Base-by-base conservation (phyloP, 495 filamentous ascomycete genomes). In the Podospora appendiculata region DNA sequence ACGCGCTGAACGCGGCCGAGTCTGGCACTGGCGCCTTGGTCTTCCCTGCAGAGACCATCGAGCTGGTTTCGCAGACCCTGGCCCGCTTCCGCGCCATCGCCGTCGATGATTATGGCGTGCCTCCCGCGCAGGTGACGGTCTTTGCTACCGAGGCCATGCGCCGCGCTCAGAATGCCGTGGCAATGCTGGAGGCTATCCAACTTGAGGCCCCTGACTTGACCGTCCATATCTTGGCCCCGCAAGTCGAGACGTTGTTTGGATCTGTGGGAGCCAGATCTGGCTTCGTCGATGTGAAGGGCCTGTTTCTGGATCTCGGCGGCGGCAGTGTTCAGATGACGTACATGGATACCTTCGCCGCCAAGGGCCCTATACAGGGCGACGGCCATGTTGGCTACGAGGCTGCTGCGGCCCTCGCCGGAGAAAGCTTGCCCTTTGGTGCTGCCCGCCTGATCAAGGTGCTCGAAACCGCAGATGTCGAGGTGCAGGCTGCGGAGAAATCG, bases 321-420 rank as follows among this genome's bases (percentile, higher is more conserved):
- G 91, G 91, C 1, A 94, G 89, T 58, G 88, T 89, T 48, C 91
- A 96, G 69, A 83, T 96, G 71, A 89, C 87, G 7, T 95, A 89
- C 78, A 76, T 95, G 62, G 72, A 83, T 45, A 81, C 84, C 0
- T 80, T 58, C 60, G 75, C 14, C 57, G 64, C 19, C 16, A 53
- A 51, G 19, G 17, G 40, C 19, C 8, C 73, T 70, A 0, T 63
- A 74, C 1, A 80, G 10, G 41, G 82, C 76, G 58, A 72, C 79
- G 13, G 80, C 75, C 55, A 70, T 7, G 5, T 57, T 5, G 56
- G 53, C 16, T 77, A 76, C 53, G 75, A 73, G 48, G 56, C 74
- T 16, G 54, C 64, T n/a, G 76, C 76, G 11, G 78, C 77, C 7
- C 64, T 65, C 10, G 58, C 70, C 19, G 69, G 78, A 45, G 58